These are phyloP conservation scores for Orbilia blumenaviensis DNA, from an alignment of 2,329 filamentous ascomycete genomes.

Conservation along the genomic window DNA sequence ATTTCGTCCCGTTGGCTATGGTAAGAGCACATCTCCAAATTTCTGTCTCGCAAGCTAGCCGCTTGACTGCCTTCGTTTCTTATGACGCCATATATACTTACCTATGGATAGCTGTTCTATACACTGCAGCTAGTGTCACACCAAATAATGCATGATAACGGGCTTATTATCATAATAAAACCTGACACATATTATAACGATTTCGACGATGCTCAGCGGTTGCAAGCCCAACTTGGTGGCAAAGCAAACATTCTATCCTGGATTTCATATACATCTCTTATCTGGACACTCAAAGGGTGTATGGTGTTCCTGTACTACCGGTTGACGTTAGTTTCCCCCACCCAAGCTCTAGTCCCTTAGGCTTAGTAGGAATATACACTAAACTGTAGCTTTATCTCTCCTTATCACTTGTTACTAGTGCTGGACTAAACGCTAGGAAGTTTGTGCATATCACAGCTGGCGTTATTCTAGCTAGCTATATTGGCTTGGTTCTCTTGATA, in stretches of 20 bases:
- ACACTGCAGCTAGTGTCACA: conserved; percentile 39
- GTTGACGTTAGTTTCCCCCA: conserved; percentile 28
- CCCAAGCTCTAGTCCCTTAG: not conserved
- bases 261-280: conserved; percentile 49
- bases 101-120: conserved; percentile 34
- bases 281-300: conserved; percentile 50
- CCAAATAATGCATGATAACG: conserved; percentile 49
- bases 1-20: conserved; percentile 48
- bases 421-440: conserved; percentile 41
- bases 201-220: conserved; percentile 18
- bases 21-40: not conserved
- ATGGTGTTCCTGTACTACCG: conserved; percentile 53
- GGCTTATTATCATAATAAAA: conserved; percentile 40
- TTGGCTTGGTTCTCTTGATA: conserved; percentile 37
- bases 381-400: no score
- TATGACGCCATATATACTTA: no score
- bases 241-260: conserved; percentile 50
- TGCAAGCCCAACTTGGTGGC: conserved; percentile 29
- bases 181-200: conserved; percentile 40
- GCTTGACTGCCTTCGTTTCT: no score
- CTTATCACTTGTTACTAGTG: no score
- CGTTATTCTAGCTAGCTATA: conserved; percentile 29
- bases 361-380: not conserved
- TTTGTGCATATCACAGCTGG: conserved; percentile 40
- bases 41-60: not conserved